Percentiles rank a stretch among this genome's conserved stretches.
Evolutionary conservation across 176 grass and related monocot species (phyloP).

Genomic region (Lolium rigidum): DNA sequence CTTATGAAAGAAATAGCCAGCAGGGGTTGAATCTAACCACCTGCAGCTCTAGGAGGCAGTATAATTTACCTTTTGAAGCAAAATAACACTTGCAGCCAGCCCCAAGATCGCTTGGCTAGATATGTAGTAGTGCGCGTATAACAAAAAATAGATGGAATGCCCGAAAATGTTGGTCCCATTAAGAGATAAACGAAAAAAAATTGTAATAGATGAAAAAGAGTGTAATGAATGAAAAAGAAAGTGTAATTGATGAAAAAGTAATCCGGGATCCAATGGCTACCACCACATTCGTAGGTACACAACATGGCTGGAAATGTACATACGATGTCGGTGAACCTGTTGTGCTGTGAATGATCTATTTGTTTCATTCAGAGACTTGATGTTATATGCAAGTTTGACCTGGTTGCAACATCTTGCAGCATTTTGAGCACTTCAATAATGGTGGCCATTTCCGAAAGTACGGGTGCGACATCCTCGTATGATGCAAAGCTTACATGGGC

Average conservation of each 20-base stretch:
- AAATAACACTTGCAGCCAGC: background rate
- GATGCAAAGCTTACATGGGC: constrained; percentile 74
- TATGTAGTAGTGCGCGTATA: background rate
- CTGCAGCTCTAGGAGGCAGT: background rate
- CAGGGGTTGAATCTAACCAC: background rate
- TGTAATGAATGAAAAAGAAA: too few species aligned
- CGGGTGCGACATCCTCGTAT: constrained; percentile 57
- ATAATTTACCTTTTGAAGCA: constrained; percentile 11
- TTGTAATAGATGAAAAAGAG: background rate
- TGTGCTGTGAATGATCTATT: background rate
- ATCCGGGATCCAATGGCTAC: background rate
- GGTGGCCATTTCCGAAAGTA: constrained; percentile 64
- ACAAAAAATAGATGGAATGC: background rate
- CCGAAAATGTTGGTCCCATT: background rate
- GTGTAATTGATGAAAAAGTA: background rate
- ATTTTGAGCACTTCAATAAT: constrained; percentile 76
- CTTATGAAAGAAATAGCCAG: constrained; percentile 4
- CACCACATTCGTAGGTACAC: too few species aligned
- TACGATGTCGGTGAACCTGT: background rate
- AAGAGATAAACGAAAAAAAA: background rate
- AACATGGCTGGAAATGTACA: background rate
- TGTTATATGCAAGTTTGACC: constrained; percentile 14
- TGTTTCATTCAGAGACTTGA: background rate
- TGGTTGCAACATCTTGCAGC: constrained; percentile 45
- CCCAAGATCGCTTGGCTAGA: background rate